Conservation (phyloP, 2,329 filamentous ascomycete species). For the Fusarium setosum region DNA sequence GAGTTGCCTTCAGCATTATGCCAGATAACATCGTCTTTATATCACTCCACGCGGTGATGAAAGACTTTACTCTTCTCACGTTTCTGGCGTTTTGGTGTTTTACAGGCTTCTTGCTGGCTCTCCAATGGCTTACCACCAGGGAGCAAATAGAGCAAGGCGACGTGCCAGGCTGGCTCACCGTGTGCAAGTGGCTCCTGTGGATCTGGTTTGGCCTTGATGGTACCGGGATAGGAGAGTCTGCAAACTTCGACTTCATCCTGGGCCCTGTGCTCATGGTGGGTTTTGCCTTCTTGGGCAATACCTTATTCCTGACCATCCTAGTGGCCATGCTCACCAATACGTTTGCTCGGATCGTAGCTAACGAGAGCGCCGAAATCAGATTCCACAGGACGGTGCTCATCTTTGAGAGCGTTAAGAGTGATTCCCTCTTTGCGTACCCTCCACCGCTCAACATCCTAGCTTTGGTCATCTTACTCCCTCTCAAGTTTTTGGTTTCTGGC, state of each 20-base stretch:
- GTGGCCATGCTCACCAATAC: constrained; percentile 90
- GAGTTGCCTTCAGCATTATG: constrained; percentile 84
- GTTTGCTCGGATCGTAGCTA: constrained; percentile 80
- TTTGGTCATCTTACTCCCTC: constrained; percentile 77
- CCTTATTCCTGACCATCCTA: constrained; percentile 87
- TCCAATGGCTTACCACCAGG: constrained; percentile 82
- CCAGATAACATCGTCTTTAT: constrained; percentile 88
- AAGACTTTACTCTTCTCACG: constrained; percentile 83
- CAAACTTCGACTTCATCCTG: no score
- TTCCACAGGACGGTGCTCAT: constrained; percentile 85
- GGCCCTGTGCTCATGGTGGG: constrained; percentile 84
- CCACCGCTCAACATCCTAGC: constrained; percentile 88
- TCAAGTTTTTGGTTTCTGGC: constrained; percentile 81
- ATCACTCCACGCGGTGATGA: constrained; percentile 85
- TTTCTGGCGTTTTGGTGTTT: constrained; percentile 85
- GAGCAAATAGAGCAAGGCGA: no score
- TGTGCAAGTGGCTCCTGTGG: constrained; percentile 92
- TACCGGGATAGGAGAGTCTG: no score
- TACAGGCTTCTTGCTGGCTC: constrained; percentile 80
- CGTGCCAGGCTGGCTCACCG: no score
- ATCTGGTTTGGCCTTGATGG: constrained; percentile 92
- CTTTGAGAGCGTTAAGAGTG: constrained; percentile 86
- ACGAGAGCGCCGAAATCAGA: constrained; percentile 85
- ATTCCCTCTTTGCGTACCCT: constrained; percentile 84
- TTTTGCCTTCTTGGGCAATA: constrained; percentile 89